Base-by-base conservation (phyloP, 768 basidiomycete genomes). In the Hericium coralloides region DNA sequence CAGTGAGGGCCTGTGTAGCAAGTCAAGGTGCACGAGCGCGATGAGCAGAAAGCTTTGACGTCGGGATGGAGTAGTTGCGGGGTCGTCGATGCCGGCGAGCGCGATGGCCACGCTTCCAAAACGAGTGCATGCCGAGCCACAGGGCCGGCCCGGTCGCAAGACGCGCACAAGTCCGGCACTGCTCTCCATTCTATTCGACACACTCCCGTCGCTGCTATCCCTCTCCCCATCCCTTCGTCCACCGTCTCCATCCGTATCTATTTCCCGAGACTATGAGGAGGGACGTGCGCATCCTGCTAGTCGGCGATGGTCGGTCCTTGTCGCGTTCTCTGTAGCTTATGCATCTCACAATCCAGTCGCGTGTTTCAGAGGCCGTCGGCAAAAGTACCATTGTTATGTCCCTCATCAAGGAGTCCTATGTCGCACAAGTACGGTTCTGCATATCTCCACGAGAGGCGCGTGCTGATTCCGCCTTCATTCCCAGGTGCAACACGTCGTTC, bases 351-450 rank as follows among this genome's bases (percentile, higher is more conserved):
- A 38, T 57, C 31, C 31, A 51, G 41, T 57, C 55, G 54, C 53
- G 39, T 69, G 50, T 22, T 39, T 12, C 23, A 98, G 94, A 95
- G 78, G 92, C 91, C 62, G 95, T 98, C 65, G 95, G 95, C 62
- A 99, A 99, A 78, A 95, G 92, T 70, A 94, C 93, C 49, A 94
- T 98, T 68, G 85, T 98, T 68, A 97, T 93, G 18, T 93, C 93
- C 38, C 80, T 98, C 68, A 98, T 99, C 73, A 98, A 98, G 70
- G 92, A 95, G 70, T 86, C 89, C 36, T 97, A 88, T 69, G 89
- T 98, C 53, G 76, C 89, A 41, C 89, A 94, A 73, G 95, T 94
- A 71, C 61, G 79, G 68, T 23, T 51, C 2, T 36, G 52, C 9
- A 39, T 20, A 25, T 38, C 23, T 53, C n/a, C 53, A 54, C 63